Evolutionary conservation across 1,284 basidiomycete genomes (phyloP).

Genomic region (Ustanciosporium gigantosporum): DNA sequence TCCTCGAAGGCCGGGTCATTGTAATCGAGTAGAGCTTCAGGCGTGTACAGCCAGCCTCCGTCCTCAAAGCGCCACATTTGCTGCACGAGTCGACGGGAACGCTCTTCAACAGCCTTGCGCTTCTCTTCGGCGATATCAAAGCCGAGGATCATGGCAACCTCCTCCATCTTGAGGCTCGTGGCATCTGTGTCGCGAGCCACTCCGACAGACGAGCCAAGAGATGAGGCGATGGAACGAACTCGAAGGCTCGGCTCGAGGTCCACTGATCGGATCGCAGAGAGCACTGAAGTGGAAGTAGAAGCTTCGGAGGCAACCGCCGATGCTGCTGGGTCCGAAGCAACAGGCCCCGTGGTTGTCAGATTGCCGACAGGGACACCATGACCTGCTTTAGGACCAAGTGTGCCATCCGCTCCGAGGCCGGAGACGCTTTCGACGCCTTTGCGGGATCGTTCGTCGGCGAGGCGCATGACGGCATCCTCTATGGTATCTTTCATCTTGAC

Average conservation of each 20-base stretch:
- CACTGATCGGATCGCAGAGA: neutral
- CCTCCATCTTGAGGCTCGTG: constrained; percentile 25
- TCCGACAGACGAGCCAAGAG: constrained; percentile 26
- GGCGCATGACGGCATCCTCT: constrained; percentile 39
- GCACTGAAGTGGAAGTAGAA: neutral
- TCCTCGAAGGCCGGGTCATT: too few species aligned
- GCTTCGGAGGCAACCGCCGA: neutral
- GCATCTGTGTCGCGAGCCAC: constrained; percentile 16
- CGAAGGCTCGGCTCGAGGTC: constrained; percentile 4
- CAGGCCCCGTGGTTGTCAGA: neutral
- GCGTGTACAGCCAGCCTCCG: too few species aligned
- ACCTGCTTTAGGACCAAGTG: too few species aligned
- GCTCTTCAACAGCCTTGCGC: constrained; percentile 7
- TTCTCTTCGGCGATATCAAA: constrained; percentile 35
- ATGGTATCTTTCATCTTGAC: constrained; percentile 46
- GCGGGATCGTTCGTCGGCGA: constrained; percentile 28
- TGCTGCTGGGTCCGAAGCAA: neutral
- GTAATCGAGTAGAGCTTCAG: too few species aligned
- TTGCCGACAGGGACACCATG: neutral
- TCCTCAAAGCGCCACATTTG: too few species aligned
- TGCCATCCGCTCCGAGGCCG: constrained; percentile 18
- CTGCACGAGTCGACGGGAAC: too few species aligned
- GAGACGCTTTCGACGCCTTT: constrained; percentile 6
- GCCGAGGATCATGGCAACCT: constrained; percentile 32
- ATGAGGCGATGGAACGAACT: constrained; percentile 31